phyloP scores from a whole-genome alignment of 148 eudicot species.

The Diospyros lotus region DNA sequence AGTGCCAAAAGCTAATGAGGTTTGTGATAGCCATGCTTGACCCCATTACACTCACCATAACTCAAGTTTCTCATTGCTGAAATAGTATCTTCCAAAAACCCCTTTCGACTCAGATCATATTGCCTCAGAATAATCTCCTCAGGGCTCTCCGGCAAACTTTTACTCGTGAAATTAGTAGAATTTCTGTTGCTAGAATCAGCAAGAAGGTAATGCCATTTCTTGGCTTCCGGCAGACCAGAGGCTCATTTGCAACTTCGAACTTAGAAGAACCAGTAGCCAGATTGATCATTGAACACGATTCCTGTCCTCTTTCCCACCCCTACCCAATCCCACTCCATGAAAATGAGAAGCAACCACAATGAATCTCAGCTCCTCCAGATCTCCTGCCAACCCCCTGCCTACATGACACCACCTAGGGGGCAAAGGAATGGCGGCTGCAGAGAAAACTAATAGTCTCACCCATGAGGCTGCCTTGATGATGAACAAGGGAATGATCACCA shows the following conservation, averaged over 20 bases:
- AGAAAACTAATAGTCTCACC: too few species aligned
- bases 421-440: too few species aligned
- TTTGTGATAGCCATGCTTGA: not conserved
- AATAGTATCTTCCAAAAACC: constrained; percentile 13
- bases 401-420: too few species aligned
- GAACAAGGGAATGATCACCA: too few species aligned
- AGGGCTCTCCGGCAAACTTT: constrained; percentile 13
- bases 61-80: constrained; percentile 13
- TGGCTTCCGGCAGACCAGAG: constrained; percentile 35
- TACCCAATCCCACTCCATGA: not conserved
- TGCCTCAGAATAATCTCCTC: constrained; percentile 6
- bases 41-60: not conserved
- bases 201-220: constrained; percentile 26
- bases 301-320: not conserved
- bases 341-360: constrained; percentile 26
- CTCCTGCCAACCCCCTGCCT: constrained; percentile 24
- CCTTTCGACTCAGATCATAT: not conserved
- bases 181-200: constrained; percentile 33
- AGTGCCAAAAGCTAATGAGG: too few species aligned
- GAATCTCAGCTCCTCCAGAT: constrained; percentile 47
- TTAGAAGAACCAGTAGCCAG: not conserved
- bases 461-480: too few species aligned
- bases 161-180: constrained; percentile 20
- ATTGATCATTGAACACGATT: constrained; percentile 6
- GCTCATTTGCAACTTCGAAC: constrained; percentile 9